Evolutionary conservation across 148 eudicot species (phyloP), one percentile per base, ranked within the genome.

Genomic region (Vaccinium vitisidaea): DNA sequence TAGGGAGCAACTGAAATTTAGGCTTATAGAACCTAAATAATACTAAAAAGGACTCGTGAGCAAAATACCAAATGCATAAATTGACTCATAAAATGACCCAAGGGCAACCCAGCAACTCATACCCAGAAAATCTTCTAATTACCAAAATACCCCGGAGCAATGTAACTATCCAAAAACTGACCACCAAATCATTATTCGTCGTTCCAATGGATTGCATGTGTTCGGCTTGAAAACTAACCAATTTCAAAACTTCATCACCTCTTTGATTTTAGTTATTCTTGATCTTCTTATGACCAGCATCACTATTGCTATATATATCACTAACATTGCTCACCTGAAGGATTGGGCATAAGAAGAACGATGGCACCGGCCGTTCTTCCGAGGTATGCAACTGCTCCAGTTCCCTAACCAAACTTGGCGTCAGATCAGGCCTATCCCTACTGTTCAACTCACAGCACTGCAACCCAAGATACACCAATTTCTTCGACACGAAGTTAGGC

Each of bases 341-440:
- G 73, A 95, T 95, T 23, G 98, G 96, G 84, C 98, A 95, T 65
- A 91, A 77, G 85, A 95, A 95, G 90, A 89, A 90, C 23, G 96
- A 91, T 56, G 96, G 96, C 81, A 89, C 88, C 25, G 84, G 73
- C 39, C 90, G 91, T 77, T 95, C 98, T 83, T 94, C 94, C 70
- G 89, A 84, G 77, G 83, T 82, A 88, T 90, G 89, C 83, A 95
- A 90, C 86, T 88, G 92, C 88, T 93, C 92, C 80, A 95, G 88
- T 86, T 94, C 98, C 84, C 86, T 90, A 49, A 94, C 93, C 54
- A 92, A 76, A 80, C 87, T 83, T 59, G 93, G 91, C 75, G 94
- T 92, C 59, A 95, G 83, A 83, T 89, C 88, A n/a, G 94, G 97
- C 84, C 95, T 87, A 74, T 90, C 94, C 85, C 91, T 90, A 81